Conservation (phyloP, 345 rosid genomes). For the Eucalyptus viminalis region DNA sequence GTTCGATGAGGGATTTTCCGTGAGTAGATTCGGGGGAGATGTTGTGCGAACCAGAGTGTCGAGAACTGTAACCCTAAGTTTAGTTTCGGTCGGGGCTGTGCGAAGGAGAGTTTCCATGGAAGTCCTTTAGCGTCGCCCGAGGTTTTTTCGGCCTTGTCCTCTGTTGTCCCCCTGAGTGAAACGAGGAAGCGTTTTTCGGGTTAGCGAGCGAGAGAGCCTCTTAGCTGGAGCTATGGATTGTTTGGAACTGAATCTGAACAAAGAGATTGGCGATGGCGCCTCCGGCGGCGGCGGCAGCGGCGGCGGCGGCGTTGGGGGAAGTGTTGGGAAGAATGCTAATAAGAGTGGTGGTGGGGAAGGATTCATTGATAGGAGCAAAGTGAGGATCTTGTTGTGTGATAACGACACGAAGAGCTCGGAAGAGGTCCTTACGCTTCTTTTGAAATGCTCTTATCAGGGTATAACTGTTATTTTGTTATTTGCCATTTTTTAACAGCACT, state of each 20-base stretch:
- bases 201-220: neutral
- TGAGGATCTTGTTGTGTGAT: constrained; percentile 93
- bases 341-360: constrained; percentile 64
- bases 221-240: constrained; percentile 23
- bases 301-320: neutral
- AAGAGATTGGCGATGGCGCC: constrained; percentile 7
- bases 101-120: constrained; percentile 8
- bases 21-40: neutral
- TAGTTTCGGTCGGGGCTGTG: neutral
- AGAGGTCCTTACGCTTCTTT: constrained; percentile 69
- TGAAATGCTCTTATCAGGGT: constrained; percentile 95
- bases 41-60: neutral
- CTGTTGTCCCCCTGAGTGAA: neutral
- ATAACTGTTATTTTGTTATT: neutral
- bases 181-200: neutral
- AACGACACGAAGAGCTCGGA: constrained; percentile 61
- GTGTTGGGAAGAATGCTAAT: constrained; percentile 2
- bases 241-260: constrained; percentile 46
- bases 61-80: neutral
- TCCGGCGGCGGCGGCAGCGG: neutral
- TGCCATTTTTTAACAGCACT: neutral
- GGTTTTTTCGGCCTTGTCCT: neutral
- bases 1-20: neutral
- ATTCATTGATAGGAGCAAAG: constrained; percentile 90
- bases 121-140: constrained; percentile 13